A percentile compares a stretch with the other conserved stretches of the same genome.
Conservation (phyloP, 306 rosid genomes). For the Malus domestica region DNA sequence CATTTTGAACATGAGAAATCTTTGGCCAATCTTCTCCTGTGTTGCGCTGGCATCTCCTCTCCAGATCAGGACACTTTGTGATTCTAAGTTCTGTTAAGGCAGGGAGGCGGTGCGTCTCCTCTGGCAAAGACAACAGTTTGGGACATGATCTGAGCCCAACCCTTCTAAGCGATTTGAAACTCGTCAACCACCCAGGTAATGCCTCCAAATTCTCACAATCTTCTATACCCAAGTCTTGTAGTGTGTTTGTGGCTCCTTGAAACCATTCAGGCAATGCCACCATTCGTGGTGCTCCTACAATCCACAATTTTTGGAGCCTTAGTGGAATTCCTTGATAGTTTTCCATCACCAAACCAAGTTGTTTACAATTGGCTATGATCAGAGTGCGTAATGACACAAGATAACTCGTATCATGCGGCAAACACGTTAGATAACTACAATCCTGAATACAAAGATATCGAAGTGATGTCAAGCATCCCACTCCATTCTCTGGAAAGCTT, state of each 20-base stretch:
- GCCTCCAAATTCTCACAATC: too few relatives aligned
- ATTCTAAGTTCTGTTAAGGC: neutral
- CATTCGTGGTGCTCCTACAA: rapidly evolving
- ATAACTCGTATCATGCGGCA: too few relatives aligned
- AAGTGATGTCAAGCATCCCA: too few relatives aligned
- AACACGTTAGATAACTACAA: too few relatives aligned
- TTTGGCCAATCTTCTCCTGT: neutral
- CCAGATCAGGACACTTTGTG: rapidly evolving
- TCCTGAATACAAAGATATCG: too few relatives aligned
- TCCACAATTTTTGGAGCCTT: neutral
- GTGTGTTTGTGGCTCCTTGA: too few relatives aligned
- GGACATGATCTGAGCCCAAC: rapidly evolving
- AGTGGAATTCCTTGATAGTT: neutral
- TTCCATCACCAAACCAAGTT: too few relatives aligned
- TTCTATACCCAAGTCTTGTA: rapidly evolving
- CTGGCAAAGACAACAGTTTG: too few relatives aligned
- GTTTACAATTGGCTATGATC: rapidly evolving
- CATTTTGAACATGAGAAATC: neutral
- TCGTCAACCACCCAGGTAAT: too few relatives aligned
- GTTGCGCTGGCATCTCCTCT: neutral
- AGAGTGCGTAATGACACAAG: neutral
- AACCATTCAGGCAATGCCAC: neutral
- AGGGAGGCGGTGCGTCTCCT: too few relatives aligned
- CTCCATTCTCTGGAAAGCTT: too few relatives aligned
- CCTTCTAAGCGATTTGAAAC: too few relatives aligned